Percentiles rank a stretch among this genome's conserved stretches.
phyloP scores from a whole-genome alignment of 2,329 filamentous ascomycete genomes.

The Talaromyces piceae region DNA sequence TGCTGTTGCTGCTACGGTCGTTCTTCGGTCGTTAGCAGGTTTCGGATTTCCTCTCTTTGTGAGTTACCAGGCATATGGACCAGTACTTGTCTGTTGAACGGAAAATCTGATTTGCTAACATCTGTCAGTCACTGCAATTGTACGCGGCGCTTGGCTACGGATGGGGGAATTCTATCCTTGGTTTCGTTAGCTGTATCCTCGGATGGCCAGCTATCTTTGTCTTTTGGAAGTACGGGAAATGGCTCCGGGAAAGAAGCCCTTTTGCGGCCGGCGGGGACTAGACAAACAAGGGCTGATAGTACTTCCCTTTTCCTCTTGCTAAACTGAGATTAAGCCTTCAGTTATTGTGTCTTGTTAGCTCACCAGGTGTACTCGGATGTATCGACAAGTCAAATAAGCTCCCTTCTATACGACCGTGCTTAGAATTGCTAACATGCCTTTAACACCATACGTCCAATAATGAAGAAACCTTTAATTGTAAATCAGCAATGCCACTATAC shows the following conservation, averaged over 20 bases:
- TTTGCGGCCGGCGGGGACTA: not conserved
- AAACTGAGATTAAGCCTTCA: too few species aligned
- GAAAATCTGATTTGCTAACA: not conserved
- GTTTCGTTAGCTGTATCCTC: conserved; percentile 19
- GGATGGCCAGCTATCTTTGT: conserved; percentile 37
- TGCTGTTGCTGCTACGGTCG: conserved; percentile 15
- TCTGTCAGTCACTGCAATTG: conserved; percentile 6
- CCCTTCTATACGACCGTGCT: too few species aligned
- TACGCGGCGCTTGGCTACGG: conserved; percentile 14
- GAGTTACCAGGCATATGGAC: conserved; percentile 5
- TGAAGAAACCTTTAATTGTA: too few species aligned
- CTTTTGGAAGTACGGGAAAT: conserved; percentile 38
- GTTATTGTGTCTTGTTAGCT: too few species aligned
- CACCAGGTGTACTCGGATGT: too few species aligned
- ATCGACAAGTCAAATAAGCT: too few species aligned
- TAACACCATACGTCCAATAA: too few species aligned
- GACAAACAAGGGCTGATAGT: too few species aligned
- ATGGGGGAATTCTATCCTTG: conserved; percentile 22
- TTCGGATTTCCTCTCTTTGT: conserved; percentile 22
- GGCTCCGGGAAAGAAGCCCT: conserved; percentile 20
- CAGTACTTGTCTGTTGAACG: not conserved
- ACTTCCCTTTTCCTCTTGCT: too few species aligned
- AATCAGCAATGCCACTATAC: too few species aligned
- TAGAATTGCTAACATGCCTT: too few species aligned
- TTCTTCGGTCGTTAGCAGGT: conserved; percentile 17